Evolutionary conservation across 176 grass and related monocot species (phyloP), one percentile per base, ranked within the genome.

Genomic region (Rhynchospora tenuis): DNA sequence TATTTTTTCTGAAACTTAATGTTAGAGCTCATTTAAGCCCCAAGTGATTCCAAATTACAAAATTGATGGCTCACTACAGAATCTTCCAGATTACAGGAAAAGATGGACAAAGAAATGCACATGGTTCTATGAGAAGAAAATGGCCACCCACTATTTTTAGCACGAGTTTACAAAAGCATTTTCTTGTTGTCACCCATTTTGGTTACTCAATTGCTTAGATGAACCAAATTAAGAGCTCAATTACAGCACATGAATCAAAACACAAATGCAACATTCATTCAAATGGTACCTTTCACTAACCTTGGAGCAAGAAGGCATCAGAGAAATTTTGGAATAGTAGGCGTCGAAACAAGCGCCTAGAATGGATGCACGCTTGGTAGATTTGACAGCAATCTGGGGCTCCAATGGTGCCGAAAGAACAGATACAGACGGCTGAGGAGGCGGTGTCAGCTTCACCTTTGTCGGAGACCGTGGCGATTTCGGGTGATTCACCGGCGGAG

Each of bases 341-440:
- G 86, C 86, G 43, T 95, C 96, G 5, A 99, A 91, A 3, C 93
- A 87, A 12, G 91, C 89, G 3, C 89, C 96, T 0, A 99, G 85
- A 19, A 99, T 99, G 75, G 88, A 82, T 0, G 96, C 93, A 5
- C 96, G 89, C 89, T 99, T 95, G 5, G 93, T 95, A 19, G 91
- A 99, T 86, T 95, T 99, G n/a, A 99, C 89, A 0, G 93, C 93
- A 14, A 85, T 83, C 77, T 99, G 96, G 0, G 96, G 96, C 85
- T 99, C 96, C 2, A 99, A 77, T 56, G 96, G 96, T 11, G 89
- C 92, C 9, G 89, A 99, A 3, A 99, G 91, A 50, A 95, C 91
- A 3, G 91, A 91, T 0, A 95, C 89, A 1, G 83, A 88, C 1
- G 43, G 79, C 7, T 86, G 16, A 0, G 89, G 89, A 6, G 92